Evolutionary conservation across 805 yeast species (phyloP).

Genomic region (Metschnikowia bowlesiae): DNA sequence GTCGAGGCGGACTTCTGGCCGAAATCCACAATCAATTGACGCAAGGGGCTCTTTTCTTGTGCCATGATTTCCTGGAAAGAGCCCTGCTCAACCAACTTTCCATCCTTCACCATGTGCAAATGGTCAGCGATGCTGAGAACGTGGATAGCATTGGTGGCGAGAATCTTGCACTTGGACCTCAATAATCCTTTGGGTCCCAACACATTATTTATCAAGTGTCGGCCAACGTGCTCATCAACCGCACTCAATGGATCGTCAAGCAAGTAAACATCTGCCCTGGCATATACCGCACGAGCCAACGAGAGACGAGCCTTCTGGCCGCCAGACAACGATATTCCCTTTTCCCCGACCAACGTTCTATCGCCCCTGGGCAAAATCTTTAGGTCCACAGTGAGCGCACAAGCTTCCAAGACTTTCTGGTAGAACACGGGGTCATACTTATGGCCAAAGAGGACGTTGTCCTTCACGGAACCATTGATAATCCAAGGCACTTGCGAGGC

Average conservation of each 20-base stretch:
- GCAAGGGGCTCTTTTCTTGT: slow-evolving; percentile 45
- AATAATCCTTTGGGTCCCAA: slow-evolving; percentile 78
- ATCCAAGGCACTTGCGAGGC: slow-evolving; percentile 97
- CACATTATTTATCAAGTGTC: slow-evolving; percentile 76
- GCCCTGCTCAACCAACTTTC: slow-evolving; percentile 65
- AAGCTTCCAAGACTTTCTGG: slow-evolving; percentile 74
- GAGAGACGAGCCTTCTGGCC: slow-evolving; percentile 97
- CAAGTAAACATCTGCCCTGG: slow-evolving; percentile 87
- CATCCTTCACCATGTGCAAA: slow-evolving; percentile 65
- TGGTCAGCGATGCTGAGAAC: slow-evolving; percentile 73
- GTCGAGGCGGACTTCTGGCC: slow-evolving; percentile 43
- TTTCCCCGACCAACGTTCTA: slow-evolving; percentile 90
- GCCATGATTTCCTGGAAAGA: slow-evolving; percentile 49
- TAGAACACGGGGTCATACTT: slow-evolving; percentile 78
- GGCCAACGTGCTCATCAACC: slow-evolving; percentile 95
- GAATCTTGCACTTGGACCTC: slow-evolving; percentile 64
- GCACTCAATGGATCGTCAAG: slow-evolving; percentile 94
- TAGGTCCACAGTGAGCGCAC: slow-evolving; percentile 80
- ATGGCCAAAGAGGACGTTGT: slow-evolving; percentile 88
- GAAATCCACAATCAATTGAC: slow-evolving; percentile 55
- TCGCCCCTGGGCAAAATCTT: slow-evolving; percentile 84
- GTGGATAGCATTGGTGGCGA: slow-evolving; percentile 84
- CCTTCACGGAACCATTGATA: slow-evolving; percentile 88
- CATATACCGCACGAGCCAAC: slow-evolving; percentile 91
- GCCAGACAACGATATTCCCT: slow-evolving; percentile 93